Conservation (phyloP, 345 rosid species). For the Salix arbutifolia region DNA sequence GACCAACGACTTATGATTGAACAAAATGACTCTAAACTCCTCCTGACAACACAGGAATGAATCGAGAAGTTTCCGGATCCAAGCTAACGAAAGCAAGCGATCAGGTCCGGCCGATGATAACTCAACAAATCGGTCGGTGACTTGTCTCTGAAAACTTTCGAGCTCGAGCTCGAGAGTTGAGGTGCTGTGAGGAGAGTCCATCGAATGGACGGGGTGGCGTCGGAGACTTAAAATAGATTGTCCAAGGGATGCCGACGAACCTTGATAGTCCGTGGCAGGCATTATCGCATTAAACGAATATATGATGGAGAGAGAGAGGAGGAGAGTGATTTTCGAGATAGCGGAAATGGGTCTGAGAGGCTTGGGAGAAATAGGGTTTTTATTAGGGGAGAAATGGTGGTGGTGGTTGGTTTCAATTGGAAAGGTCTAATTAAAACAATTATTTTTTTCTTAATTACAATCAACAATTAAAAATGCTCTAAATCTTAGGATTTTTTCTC, state of each 20-base stretch:
- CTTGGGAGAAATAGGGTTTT: background rate
- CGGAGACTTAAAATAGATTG: conserved; percentile 39
- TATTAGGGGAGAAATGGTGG: conserved; percentile 1
- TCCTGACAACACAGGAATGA: conserved; percentile 59
- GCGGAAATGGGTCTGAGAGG: background rate
- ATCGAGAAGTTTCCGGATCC: conserved; percentile 58
- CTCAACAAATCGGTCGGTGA: conserved; percentile 48
- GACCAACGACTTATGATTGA: conserved; percentile 34
- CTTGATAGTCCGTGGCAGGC: conserved; percentile 30
- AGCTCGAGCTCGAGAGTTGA: conserved; percentile 43
- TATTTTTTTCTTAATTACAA: background rate
- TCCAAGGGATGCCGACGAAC: conserved; percentile 27
- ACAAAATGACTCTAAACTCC: conserved; percentile 52
- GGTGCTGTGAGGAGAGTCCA: conserved; percentile 32
- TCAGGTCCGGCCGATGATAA: conserved; percentile 37
- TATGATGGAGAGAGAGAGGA: background rate
- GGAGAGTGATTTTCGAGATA: background rate
- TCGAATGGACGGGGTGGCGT: conserved; percentile 43
- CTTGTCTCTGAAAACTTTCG: conserved; percentile 59
- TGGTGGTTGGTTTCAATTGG: conserved; percentile 5
- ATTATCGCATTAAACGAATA: conserved; percentile 6
- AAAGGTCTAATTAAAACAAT: background rate
- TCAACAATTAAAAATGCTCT: background rate
- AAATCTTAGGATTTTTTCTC: background rate
- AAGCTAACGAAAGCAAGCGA: conserved; percentile 51